Evolutionary conservation across 2,329 filamentous ascomycete species (phyloP).

Genomic region (Tolypocladium album): DNA sequence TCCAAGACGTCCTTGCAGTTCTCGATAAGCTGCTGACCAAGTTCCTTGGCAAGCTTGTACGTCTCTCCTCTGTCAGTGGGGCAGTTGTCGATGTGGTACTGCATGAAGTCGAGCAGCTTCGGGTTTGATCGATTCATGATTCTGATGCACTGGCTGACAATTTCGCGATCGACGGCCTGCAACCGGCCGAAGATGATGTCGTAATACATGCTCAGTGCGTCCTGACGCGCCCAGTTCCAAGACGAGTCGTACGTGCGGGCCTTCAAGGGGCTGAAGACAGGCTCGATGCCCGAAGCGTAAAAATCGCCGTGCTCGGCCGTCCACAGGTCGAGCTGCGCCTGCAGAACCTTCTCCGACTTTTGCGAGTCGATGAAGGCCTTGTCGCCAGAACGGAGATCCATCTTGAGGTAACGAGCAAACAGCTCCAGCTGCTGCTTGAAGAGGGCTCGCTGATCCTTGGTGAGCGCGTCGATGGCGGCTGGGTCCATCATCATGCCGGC

Average conservation of each 20-base stretch:
- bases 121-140: constrained; percentile 99
- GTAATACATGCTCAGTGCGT: constrained; percentile 97
- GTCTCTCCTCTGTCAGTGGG: constrained; percentile 94
- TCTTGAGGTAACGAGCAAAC: constrained; percentile 89
- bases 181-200: constrained; percentile 97
- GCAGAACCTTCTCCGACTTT: constrained; percentile 76
- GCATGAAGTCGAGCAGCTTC: constrained; percentile 94
- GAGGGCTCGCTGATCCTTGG: constrained; percentile 87
- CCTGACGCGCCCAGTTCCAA: constrained; percentile 98
- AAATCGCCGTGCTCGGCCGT: constrained; percentile 91
- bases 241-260: constrained; percentile 95
- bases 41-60: constrained; percentile 92
- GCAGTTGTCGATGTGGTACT: constrained; percentile 99
- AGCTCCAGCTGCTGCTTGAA: constrained; percentile 99
- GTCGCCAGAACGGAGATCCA: constrained; percentile 93
- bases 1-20: constrained; percentile 92
- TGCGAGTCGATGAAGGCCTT: constrained; percentile 81
- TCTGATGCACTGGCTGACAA: constrained; percentile 95
- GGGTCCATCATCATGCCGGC: constrained; percentile 99
- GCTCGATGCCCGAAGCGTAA: constrained; percentile 89
- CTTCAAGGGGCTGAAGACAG: constrained; percentile 86
- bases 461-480: constrained; percentile 89
- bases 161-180: constrained; percentile 88
- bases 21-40: constrained; percentile 86
- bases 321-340: constrained; percentile 92